Percentiles rank a stretch among this genome's conserved stretches.
phyloP scores from a whole-genome alignment of 2,329 filamentous ascomycete genomes.

The Colletotrichum lini region DNA sequence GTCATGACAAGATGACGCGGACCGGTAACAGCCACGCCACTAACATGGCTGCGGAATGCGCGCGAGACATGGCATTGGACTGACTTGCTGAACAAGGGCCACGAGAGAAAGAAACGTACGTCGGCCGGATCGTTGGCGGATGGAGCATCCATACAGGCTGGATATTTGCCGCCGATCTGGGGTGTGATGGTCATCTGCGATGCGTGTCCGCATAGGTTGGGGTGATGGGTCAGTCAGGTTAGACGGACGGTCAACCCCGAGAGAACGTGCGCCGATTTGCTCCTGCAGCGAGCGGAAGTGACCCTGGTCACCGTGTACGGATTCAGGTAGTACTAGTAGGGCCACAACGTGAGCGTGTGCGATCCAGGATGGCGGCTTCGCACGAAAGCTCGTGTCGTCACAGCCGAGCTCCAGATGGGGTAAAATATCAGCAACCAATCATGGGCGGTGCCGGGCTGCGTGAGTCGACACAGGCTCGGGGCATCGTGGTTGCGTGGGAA shows the following conservation, averaged over 20 bases:
- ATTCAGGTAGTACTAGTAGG: background rate
- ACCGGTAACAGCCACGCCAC: constrained; percentile 24
- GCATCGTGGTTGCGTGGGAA: constrained; percentile 29
- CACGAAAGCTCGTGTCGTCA: constrained; percentile 29
- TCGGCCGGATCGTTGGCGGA: constrained; percentile 1
- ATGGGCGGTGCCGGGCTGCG: constrained; percentile 27
- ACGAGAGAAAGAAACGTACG: background rate
- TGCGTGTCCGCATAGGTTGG: constrained; percentile 12
- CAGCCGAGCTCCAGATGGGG: constrained; percentile 25
- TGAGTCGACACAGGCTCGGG: constrained; percentile 26
- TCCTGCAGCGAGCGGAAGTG: constrained; percentile 32
- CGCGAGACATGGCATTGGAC: constrained; percentile 19
- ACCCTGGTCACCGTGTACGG: constrained; percentile 1
- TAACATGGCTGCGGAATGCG: constrained; percentile 20
- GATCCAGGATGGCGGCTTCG: constrained; percentile 33
- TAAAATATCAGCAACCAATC: constrained; percentile 24
- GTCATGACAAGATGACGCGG: constrained; percentile 30
- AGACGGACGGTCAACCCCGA: constrained; percentile 4
- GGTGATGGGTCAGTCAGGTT: constrained; percentile 14
- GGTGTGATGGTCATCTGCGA: constrained; percentile 11
- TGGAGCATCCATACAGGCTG: constrained; percentile 26
- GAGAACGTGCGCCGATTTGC: constrained; percentile 37
- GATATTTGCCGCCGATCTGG: constrained; percentile 24
- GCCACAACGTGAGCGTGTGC: constrained; percentile 11
- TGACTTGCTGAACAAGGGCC: background rate